phyloP scores from a whole-genome alignment of 2,329 filamentous ascomycete species.

The Lecanicillium sp. region DNA sequence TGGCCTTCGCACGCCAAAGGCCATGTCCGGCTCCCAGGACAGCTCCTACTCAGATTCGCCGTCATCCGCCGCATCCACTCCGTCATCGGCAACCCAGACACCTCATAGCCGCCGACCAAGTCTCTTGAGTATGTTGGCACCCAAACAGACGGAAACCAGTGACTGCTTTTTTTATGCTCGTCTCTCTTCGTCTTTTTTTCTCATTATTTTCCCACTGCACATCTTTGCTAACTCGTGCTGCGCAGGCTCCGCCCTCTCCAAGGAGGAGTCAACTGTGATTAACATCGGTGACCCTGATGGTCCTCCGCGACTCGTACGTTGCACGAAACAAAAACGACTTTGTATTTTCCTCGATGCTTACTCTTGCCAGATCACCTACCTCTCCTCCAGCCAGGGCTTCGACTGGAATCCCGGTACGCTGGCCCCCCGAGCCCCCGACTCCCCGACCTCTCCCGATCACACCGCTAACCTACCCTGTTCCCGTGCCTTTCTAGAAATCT shows the following conservation, averaged over 20 bases:
- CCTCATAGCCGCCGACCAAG: conserved; percentile 53
- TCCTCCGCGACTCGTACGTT: conserved; percentile 63
- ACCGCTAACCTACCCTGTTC: conserved; percentile 7
- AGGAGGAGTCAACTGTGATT: conserved; percentile 73
- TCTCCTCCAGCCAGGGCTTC: conserved; percentile 73
- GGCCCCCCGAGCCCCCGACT: neutral
- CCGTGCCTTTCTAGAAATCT: conserved; percentile 55
- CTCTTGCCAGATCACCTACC: conserved; percentile 62
- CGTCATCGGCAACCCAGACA: conserved; percentile 44
- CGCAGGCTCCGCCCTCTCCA: conserved; percentile 62
- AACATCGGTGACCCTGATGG: conserved; percentile 70
- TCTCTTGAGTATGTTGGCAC: conserved; percentile 50
- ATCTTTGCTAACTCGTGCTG: conserved; percentile 1
- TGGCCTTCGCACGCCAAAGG: conserved; percentile 36
- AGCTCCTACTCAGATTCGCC: conserved; percentile 35
- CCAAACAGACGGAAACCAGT: neutral
- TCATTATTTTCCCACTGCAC: neutral
- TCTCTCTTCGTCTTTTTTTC: neutral
- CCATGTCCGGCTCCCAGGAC: conserved; percentile 39
- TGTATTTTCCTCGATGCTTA: no score
- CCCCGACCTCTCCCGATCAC: conserved; percentile 1
- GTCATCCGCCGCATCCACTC: conserved; percentile 53
- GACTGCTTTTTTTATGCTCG: neutral
- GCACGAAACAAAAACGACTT: no score
- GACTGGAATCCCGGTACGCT: conserved; percentile 70